Evolutionary conservation across 1,139 yeast species (phyloP).

Genomic region (Hemisphaericaspora xylofermentans): DNA sequence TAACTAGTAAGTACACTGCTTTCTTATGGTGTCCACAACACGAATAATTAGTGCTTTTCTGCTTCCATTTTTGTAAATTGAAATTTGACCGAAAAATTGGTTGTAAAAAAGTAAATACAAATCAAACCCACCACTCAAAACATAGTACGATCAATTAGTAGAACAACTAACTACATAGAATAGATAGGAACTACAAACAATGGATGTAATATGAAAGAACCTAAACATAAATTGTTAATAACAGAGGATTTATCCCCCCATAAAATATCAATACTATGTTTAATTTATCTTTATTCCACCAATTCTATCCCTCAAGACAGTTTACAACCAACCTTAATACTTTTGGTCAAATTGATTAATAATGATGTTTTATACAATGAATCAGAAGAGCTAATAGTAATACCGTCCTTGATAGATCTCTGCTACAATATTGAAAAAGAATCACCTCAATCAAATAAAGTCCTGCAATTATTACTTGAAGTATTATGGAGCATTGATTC

Average conservation of each 20-base stretch:
- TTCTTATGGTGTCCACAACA: too few species aligned
- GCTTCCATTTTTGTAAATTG: too few species aligned
- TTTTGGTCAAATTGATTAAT: conserved; percentile 24
- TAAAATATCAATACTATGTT: conserved; percentile 23
- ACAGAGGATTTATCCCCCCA: conserved; percentile 19
- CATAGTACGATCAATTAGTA: too few species aligned
- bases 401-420: conserved; percentile 30
- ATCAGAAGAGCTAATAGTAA: conserved; percentile 22
- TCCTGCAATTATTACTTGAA: conserved; percentile 11
- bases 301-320: conserved; percentile 3
- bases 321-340: neutral
- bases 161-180: too few species aligned
- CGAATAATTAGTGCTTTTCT: too few species aligned
- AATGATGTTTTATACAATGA: conserved; percentile 26
- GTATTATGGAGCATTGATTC: conserved; percentile 34
- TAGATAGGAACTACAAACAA: too few species aligned
- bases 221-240: conserved; percentile 7
- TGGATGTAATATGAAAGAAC: conserved; percentile 7
- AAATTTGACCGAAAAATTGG: neutral
- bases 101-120: neutral
- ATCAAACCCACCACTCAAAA: too few species aligned
- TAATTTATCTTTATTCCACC: conserved; percentile 22
- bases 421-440: conserved; percentile 16
- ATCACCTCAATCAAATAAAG: neutral
- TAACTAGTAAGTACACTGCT: too few species aligned